These are phyloP conservation scores for Aspergillus hiratsukae DNA, from an alignment of 2,329 filamentous ascomycete species.

Conservation along the genomic window DNA sequence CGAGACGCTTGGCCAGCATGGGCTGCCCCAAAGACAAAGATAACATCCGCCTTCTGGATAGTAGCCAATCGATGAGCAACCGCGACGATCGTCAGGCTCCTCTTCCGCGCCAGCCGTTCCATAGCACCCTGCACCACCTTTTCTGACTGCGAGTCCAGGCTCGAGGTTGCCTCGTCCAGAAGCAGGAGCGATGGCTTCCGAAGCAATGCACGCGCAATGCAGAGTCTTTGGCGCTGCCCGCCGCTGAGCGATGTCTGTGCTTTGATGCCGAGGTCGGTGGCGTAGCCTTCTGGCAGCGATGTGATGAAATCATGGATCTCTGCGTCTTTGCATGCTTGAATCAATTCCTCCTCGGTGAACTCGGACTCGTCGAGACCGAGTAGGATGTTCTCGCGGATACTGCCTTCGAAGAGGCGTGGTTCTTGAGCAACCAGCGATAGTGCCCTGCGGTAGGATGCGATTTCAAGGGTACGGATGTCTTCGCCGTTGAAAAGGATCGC, in stretches of 20 bases:
- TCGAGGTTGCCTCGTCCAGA: constrained; percentile 57
- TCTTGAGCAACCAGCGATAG: constrained; percentile 41
- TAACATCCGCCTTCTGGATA: constrained; percentile 73
- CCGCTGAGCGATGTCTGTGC: constrained; percentile 47
- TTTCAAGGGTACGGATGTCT: constrained; percentile 27
- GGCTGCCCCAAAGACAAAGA: constrained; percentile 70
- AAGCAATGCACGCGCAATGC: constrained; percentile 53
- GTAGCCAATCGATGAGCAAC: constrained; percentile 75
- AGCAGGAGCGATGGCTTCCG: constrained; percentile 50
- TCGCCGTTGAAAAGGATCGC: constrained; percentile 32
- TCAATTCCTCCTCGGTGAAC: constrained; percentile 36
- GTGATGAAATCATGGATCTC: constrained; percentile 52
- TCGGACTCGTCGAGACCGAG: constrained; percentile 38
- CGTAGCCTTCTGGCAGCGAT: constrained; percentile 49
- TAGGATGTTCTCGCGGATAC: constrained; percentile 45
- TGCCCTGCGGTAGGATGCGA: constrained; percentile 26
- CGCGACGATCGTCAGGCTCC: constrained; percentile 62
- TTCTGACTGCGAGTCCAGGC: constrained; percentile 63
- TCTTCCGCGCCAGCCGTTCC: constrained; percentile 54
- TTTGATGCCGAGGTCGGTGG: constrained; percentile 47
- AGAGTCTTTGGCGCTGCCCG: constrained; percentile 54
- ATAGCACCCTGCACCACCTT: constrained; percentile 65
- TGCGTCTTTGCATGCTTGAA: constrained; percentile 47
- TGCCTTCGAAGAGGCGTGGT: constrained; percentile 43
- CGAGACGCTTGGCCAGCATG: constrained; percentile 27